Percentiles rank a stretch among this genome's conserved stretches.
Conservation (phyloP, 495 filamentous ascomycete genomes). For the Oleoguttula mirabilis region DNA sequence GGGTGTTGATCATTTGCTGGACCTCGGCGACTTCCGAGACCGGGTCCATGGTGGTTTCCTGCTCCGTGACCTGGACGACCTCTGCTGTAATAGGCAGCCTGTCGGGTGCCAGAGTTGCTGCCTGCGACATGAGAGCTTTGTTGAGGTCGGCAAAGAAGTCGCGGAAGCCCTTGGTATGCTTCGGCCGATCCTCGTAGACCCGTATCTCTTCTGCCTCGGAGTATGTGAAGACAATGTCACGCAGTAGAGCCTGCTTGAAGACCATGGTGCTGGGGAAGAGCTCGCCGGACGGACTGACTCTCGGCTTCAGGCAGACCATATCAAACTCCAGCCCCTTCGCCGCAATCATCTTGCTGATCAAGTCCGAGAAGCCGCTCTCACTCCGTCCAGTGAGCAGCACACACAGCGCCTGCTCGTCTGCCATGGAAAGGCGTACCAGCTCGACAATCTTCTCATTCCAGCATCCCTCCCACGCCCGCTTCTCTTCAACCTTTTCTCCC, state of each 20-base stretch:
- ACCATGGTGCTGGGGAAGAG: constrained; percentile 64
- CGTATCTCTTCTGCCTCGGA: constrained; percentile 66
- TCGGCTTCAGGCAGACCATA: constrained; percentile 78
- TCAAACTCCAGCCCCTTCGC: constrained; percentile 78
- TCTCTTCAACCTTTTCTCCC: constrained; percentile 72
- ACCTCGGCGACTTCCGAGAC: constrained; percentile 72
- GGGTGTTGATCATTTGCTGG: constrained; percentile 77
- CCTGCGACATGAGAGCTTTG: constrained; percentile 32
- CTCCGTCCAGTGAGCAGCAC: constrained; percentile 83
- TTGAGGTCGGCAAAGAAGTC: constrained; percentile 70
- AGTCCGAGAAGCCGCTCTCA: constrained; percentile 59
- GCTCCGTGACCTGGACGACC: constrained; percentile 78
- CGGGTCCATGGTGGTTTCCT: constrained; percentile 63
- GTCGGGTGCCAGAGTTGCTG: constrained; percentile 23
- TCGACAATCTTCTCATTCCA: constrained; percentile 89
- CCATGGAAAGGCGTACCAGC: constrained; percentile 67
- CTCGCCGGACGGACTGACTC: constrained; percentile 64
- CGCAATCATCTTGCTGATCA: constrained; percentile 71
- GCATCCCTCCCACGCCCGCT: constrained; percentile 79
- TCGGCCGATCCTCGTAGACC: constrained; percentile 53
- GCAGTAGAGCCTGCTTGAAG: constrained; percentile 78
- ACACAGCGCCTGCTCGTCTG: constrained; percentile 76
- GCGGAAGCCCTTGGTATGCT: constrained; percentile 66
- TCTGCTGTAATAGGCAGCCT: constrained; percentile 59
- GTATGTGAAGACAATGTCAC: constrained; percentile 74